Evolutionary conservation across 345 rosid genomes (phyloP).

Genomic region (Salix suchowensis): DNA sequence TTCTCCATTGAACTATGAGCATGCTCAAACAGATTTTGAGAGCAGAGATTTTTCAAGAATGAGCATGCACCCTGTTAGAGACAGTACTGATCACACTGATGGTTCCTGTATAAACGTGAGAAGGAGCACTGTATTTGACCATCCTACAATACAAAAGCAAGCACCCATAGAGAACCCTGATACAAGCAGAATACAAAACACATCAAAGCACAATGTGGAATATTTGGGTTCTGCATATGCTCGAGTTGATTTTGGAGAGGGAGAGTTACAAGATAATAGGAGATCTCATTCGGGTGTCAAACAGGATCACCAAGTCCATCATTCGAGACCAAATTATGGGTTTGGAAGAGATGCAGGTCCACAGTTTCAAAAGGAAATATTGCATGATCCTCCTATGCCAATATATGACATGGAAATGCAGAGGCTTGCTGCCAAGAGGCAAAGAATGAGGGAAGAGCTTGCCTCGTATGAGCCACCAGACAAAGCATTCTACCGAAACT

Average conservation of each 20-base stretch:
- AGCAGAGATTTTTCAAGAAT: slow-evolving; percentile 33
- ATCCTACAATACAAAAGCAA: slow-evolving; percentile 25
- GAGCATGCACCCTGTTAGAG: slow-evolving; percentile 26
- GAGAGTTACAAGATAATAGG: slow-evolving; percentile 26
- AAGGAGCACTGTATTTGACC: slow-evolving; percentile 27
- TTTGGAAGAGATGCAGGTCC: slow-evolving; percentile 40
- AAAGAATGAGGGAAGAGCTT: slow-evolving; percentile 36
- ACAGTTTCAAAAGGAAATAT: slow-evolving; percentile 29
- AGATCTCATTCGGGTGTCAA: slow-evolving; percentile 21
- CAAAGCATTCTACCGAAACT: slow-evolving; percentile 31
- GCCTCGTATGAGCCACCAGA: slow-evolving; percentile 24
- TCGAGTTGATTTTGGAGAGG: slow-evolving; percentile 29
- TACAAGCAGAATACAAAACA: slow-evolving; percentile 26
- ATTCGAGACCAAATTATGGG: slow-evolving; percentile 37
- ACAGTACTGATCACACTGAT: slow-evolving; percentile 29
- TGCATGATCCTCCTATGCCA: slow-evolving; percentile 20
- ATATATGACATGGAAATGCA: slow-evolving; percentile 27
- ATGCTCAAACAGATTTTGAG: slow-evolving; percentile 26
- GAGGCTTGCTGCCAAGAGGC: slow-evolving; percentile 28
- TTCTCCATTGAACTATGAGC: slow-evolving; percentile 30
- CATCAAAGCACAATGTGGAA: slow-evolving; percentile 30
- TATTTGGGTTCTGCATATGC: slow-evolving; percentile 26
- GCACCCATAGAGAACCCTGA: slow-evolving; percentile 26
- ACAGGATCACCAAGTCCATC: slow-evolving; percentile 25
- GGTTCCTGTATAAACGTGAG: slow-evolving; percentile 33